These are phyloP conservation scores for Ustilago trichophora DNA, from an alignment of 1,284 basidiomycete genomes.

Conservation along the genomic window DNA sequence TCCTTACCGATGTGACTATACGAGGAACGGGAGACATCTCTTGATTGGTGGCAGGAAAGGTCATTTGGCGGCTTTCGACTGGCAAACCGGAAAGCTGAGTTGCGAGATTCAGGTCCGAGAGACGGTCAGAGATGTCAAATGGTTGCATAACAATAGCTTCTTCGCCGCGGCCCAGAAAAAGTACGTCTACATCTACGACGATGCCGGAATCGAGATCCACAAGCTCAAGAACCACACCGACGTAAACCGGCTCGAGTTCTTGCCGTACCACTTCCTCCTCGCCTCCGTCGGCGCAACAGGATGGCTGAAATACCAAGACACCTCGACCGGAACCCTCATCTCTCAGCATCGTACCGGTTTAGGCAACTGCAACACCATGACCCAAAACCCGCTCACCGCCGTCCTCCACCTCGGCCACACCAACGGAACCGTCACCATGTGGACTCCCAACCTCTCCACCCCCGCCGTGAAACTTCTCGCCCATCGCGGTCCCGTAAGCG, in stretches of 20 bases:
- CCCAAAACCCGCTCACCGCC: conserved; percentile 88
- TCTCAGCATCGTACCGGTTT: conserved; percentile 77
- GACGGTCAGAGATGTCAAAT: conserved; percentile 89
- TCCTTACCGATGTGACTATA: conserved; percentile 82
- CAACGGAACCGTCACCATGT: conserved; percentile 83
- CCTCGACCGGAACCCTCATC: conserved; percentile 87
- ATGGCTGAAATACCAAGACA: conserved; percentile 95
- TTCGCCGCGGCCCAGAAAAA: conserved; percentile 96
- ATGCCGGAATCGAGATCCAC: conserved; percentile 88
- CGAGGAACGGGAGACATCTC: conserved; percentile 84
- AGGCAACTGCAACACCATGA: conserved; percentile 84
- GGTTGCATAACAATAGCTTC: conserved; percentile 89
- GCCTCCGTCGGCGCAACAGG: conserved; percentile 85
- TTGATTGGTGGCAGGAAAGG: conserved; percentile 74
- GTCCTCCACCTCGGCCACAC: conserved; percentile 90
- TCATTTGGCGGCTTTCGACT: conserved; percentile 94
- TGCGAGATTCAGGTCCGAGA: conserved; percentile 89
- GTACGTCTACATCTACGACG: conserved; percentile 96
- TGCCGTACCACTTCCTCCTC: conserved; percentile 95
- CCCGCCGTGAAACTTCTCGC: conserved; percentile 91
- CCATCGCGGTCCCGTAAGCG: conserved; percentile 85
- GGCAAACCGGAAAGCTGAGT: conserved; percentile 86
- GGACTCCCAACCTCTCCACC: conserved; percentile 92
- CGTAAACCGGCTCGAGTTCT: conserved; percentile 87
- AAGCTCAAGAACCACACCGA: conserved; percentile 79